These are phyloP conservation scores for Metarhizium album DNA, from an alignment of 2,329 filamentous ascomycete species.

Conservation along the genomic window DNA sequence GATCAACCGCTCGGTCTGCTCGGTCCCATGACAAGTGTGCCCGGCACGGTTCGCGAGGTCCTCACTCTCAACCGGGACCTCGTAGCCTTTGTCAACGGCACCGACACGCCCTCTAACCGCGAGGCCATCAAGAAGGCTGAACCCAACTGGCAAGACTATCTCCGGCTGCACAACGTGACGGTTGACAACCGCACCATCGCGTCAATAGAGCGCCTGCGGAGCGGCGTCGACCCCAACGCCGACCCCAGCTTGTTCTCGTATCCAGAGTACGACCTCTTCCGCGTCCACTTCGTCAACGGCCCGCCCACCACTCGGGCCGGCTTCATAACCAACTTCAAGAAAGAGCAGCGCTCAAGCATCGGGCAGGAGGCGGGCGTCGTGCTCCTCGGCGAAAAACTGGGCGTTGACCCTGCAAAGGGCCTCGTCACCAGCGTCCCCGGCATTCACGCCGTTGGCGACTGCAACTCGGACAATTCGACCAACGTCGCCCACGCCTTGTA, in stretches of 20 bases:
- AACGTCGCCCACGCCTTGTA: constrained; percentile 53
- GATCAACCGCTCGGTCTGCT: constrained; percentile 47
- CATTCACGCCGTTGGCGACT: constrained; percentile 48
- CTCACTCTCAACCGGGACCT: constrained; percentile 44
- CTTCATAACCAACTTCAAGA: constrained; percentile 39
- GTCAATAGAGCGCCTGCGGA: constrained; percentile 33
- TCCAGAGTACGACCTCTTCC: constrained; percentile 44
- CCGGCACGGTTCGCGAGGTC: constrained; percentile 38
- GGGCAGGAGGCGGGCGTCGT: constrained; percentile 36
- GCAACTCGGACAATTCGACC: constrained; percentile 47
- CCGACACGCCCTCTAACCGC: constrained; percentile 34
- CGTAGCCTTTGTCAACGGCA: constrained; percentile 49
- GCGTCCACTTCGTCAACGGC: constrained; percentile 39
- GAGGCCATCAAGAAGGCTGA: constrained; percentile 26
- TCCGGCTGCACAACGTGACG: constrained; percentile 37
- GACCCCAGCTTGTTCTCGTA: constrained; percentile 32
- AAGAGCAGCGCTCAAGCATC: constrained; percentile 36
- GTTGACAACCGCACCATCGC: constrained; percentile 46
- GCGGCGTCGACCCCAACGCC: constrained; percentile 23
- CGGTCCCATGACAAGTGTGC: constrained; percentile 30
- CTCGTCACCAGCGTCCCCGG: constrained; percentile 41
- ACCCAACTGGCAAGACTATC: constrained; percentile 37
- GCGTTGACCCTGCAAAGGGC: constrained; percentile 28
- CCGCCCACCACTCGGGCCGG: constrained; percentile 33
- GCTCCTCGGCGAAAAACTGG: constrained; percentile 32